Conservation (phyloP, 371 early-diverging fungal species). For the Massospora cicadina region DNA sequence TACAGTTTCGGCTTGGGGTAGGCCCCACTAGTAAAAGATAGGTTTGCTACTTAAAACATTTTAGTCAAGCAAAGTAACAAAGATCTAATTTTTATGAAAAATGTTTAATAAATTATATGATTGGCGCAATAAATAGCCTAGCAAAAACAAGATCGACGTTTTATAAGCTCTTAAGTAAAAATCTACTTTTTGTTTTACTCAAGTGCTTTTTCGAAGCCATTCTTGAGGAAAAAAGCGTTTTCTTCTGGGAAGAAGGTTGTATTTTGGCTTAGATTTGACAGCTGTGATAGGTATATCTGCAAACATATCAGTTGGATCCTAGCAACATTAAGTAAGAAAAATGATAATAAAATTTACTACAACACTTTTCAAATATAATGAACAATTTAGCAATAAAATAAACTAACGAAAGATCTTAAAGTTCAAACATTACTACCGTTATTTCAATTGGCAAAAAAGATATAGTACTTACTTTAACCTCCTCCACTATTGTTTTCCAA, state of each 20-base stretch:
- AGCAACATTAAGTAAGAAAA: not conserved
- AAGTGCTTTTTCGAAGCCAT: conserved; percentile 6
- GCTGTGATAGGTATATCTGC: not conserved
- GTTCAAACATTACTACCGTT: not conserved
- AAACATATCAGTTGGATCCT: not conserved
- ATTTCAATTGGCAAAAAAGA: not conserved
- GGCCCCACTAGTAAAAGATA: too few relatives aligned
- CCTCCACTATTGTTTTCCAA: conserved; percentile 1
- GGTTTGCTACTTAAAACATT: too few relatives aligned
- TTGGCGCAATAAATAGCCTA: too few relatives aligned
- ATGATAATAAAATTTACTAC: not conserved
- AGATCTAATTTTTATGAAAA: too few relatives aligned
- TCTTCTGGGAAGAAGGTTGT: not conserved
- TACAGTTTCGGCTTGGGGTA: too few relatives aligned
- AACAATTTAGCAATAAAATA: not conserved
- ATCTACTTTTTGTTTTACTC: too few relatives aligned
- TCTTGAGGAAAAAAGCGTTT: not conserved
- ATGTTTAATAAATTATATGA: too few relatives aligned
- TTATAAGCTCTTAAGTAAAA: too few relatives aligned
- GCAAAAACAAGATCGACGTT: too few relatives aligned
- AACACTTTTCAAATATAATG: not conserved
- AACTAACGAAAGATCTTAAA: not conserved
- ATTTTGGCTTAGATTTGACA: not conserved
- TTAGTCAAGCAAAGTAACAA: too few relatives aligned
- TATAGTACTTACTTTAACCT: conserved; percentile 2